These are phyloP conservation scores for Aechmea fasciata DNA, from an alignment of 176 grass and related monocot species.

Conservation along the genomic window DNA sequence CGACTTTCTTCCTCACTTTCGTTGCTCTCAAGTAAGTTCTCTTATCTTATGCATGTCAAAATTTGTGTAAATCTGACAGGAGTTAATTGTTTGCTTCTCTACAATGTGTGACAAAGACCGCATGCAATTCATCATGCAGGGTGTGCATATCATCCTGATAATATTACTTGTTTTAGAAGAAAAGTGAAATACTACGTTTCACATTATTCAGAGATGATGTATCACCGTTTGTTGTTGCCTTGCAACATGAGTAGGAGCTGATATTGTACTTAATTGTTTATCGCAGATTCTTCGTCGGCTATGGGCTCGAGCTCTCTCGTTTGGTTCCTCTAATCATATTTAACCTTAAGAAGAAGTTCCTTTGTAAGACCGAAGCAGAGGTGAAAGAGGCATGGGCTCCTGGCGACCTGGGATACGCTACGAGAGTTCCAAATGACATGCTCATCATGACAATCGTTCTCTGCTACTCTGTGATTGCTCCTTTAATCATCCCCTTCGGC, in stretches of 20 bases:
- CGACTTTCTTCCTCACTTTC: slow-evolving; percentile 85
- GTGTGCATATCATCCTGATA: no score
- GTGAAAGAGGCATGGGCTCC: slow-evolving; percentile 75
- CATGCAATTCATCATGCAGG: neutral
- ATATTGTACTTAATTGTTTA: neutral
- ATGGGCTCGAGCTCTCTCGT: slow-evolving; percentile 84
- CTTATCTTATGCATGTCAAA: neutral
- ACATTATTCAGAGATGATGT: no score
- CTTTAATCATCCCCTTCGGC: slow-evolving; percentile 82
- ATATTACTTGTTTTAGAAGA: no score
- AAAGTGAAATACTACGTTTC: no score
- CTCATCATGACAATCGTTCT: slow-evolving; percentile 71
- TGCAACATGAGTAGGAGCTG: neutral
- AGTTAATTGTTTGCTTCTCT: slow-evolving; percentile 11
- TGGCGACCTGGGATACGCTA: slow-evolving; percentile 51
- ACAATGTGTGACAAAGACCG: neutral
- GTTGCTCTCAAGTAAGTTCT: slow-evolving; percentile 77
- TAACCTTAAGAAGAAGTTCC: slow-evolving; percentile 81
- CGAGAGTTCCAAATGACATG: slow-evolving; percentile 80
- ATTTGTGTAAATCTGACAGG: slow-evolving; percentile 7
- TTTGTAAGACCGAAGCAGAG: slow-evolving; percentile 93
- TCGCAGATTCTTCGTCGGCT: slow-evolving; percentile 89
- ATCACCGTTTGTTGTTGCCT: neutral
- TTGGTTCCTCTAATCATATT: slow-evolving; percentile 89
- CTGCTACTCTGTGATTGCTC: slow-evolving; percentile 87